These are phyloP conservation scores for Neltuma alba DNA, from an alignment of 306 rosid species.

Conservation along the genomic window DNA sequence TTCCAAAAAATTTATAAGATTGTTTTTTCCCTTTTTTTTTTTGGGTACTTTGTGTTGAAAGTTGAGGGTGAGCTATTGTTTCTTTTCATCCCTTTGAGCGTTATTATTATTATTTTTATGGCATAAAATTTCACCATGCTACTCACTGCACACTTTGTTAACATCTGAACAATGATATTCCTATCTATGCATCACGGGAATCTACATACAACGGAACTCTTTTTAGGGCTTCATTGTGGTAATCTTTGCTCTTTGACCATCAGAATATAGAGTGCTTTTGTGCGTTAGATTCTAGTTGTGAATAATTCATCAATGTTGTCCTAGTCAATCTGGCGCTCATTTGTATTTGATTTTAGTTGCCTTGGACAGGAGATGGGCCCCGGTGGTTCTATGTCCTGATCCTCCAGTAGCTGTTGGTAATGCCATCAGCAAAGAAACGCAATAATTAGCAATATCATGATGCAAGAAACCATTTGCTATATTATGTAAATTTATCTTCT, in stretches of 20 bases:
- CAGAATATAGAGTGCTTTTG: conserved; percentile 20
- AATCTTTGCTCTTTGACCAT: conserved; percentile 19
- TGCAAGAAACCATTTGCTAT: conserved; percentile 4
- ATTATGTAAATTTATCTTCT: conserved; percentile 20
- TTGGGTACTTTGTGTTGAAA: neutral
- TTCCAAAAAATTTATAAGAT: neutral
- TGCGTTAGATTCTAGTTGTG: conserved; percentile 30
- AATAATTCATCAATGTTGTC: conserved; percentile 4
- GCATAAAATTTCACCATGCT: neutral
- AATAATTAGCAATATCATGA: conserved; percentile 27
- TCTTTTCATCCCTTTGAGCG: neutral
- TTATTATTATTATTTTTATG: neutral
- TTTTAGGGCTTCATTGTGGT: conserved; percentile 18
- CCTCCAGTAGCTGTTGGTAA: conserved; percentile 27
- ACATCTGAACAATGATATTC: conserved; percentile 12
- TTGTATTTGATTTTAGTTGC: conserved; percentile 37
- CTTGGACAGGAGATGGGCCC: conserved; percentile 31
- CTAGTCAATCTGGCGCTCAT: conserved; percentile 35
- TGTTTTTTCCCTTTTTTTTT: conserved; percentile 1
- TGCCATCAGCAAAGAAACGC: conserved; percentile 29
- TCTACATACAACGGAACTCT: conserved; percentile 20
- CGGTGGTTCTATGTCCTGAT: conserved; percentile 22
- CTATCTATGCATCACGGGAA: conserved; percentile 33
- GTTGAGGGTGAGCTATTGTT: conserved; percentile 15
- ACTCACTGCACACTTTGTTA: conserved; percentile 2